Evolutionary conservation across 2,329 filamentous ascomycete genomes (phyloP).

Genomic region (Colletotrichum abscissum): DNA sequence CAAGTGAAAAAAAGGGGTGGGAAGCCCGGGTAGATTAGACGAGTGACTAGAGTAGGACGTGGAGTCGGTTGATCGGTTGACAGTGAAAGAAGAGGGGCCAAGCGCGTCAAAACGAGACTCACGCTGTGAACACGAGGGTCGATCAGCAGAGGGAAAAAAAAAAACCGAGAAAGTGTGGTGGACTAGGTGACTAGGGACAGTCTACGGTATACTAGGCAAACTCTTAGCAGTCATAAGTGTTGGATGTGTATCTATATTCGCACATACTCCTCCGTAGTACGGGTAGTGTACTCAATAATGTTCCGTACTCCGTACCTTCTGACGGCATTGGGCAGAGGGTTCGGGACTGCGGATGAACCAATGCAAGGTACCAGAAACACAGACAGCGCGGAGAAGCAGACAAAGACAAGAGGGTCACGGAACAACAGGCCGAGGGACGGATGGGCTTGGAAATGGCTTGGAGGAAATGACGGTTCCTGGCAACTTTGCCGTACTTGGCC

Average conservation of each 20-base stretch:
- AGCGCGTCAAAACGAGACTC: background rate
- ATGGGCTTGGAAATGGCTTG: background rate
- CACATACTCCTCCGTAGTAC: too few relatives aligned
- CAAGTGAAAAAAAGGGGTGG: constrained; percentile 25
- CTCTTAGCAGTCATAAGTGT: background rate
- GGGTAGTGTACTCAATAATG: background rate
- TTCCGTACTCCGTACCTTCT: background rate
- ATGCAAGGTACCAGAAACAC: constrained; percentile 6
- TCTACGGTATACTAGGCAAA: background rate
- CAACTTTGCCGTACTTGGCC: constrained; percentile 9
- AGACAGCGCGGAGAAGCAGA: constrained; percentile 9
- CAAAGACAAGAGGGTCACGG: background rate
- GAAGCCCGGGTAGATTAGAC: constrained; percentile 30
- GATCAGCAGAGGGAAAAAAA: background rate
- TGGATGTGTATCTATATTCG: too few relatives aligned
- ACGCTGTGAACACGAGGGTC: background rate
- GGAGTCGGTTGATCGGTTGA: background rate
- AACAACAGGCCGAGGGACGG: constrained; percentile 6
- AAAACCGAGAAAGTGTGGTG: background rate
- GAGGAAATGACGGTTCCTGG: constrained; percentile 30
- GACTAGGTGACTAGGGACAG: background rate
- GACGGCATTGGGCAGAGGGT: background rate
- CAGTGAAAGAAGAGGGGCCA: constrained; percentile 8
- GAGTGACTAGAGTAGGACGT: constrained; percentile 7
- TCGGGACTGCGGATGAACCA: background rate